Conservation (phyloP, 2,329 filamentous ascomycete species). For the Aureobasidium sp. region DNA sequence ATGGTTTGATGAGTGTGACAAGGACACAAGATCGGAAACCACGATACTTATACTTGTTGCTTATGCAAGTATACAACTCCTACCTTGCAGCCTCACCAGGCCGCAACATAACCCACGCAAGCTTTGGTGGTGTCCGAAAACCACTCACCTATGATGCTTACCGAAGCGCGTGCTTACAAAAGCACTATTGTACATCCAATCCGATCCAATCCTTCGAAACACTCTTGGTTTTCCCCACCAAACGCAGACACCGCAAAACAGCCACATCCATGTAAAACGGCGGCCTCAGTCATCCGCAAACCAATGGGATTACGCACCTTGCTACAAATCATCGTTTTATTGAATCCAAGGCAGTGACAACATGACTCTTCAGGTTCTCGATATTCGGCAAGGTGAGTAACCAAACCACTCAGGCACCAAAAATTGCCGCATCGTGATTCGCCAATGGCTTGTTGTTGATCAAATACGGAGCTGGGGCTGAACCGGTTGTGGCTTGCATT, state of each 20-base stretch:
- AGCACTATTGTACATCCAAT: too few relatives aligned
- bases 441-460: too few relatives aligned
- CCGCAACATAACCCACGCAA: conserved; percentile 3
- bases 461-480: too few relatives aligned
- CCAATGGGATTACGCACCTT: too few relatives aligned
- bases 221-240: not conserved
- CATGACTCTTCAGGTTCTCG: too few relatives aligned
- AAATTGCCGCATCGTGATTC: too few relatives aligned
- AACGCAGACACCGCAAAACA: not conserved
- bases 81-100: not conserved
- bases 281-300: too few relatives aligned
- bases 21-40: not conserved
- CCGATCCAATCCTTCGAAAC: not conserved
- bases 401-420: too few relatives aligned
- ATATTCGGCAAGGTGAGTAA: too few relatives aligned
- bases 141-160: not conserved
- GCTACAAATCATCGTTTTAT: not conserved
- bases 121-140: not conserved
- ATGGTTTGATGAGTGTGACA: not conserved
- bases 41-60: not conserved
- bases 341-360: not conserved
- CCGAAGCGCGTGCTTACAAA: not conserved
- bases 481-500: not conserved
- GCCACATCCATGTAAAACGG: not conserved
- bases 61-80: not conserved